Percentiles rank a stretch among this genome's conserved stretches.
These are phyloP conservation scores for Aspergillus flavus DNA, from an alignment of 2,329 filamentous ascomycete genomes.

Conservation along the genomic window DNA sequence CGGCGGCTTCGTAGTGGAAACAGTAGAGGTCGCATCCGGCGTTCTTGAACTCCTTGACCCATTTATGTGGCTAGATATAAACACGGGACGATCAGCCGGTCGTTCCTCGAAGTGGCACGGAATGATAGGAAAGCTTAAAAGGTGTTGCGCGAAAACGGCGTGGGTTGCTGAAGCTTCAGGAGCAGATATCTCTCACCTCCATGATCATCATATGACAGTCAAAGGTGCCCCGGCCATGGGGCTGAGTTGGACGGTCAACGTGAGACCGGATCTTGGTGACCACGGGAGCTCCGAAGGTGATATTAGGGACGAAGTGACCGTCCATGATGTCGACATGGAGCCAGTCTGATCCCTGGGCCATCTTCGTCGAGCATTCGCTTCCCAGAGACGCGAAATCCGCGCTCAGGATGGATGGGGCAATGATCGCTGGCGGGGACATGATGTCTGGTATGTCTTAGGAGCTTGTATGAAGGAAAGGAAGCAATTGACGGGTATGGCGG, in stretches of 20 bases:
- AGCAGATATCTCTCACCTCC: slow-evolving; percentile 63
- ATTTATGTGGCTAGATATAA: slow-evolving; percentile 81
- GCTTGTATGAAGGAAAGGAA: slow-evolving; percentile 3
- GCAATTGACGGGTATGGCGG: slow-evolving; percentile 3
- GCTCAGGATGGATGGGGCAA: slow-evolving; percentile 96
- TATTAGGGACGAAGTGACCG: slow-evolving; percentile 97
- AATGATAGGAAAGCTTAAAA: slow-evolving; percentile 1
- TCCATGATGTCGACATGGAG: slow-evolving; percentile 98
- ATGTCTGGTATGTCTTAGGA: slow-evolving; percentile 22
- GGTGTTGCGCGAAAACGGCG: not conserved
- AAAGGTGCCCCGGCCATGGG: slow-evolving; percentile 83
- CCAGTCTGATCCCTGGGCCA: slow-evolving; percentile 86
- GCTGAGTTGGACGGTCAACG: slow-evolving; percentile 72
- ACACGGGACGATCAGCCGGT: slow-evolving; percentile 10
- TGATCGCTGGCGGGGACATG: slow-evolving; percentile 91
- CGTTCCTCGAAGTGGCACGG: not conserved
- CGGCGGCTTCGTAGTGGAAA: slow-evolving; percentile 98
- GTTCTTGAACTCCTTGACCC: slow-evolving; percentile 92
- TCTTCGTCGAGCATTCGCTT: slow-evolving; percentile 82
- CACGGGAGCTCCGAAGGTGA: slow-evolving; percentile 93
- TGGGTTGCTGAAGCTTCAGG: not conserved
- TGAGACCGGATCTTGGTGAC: slow-evolving; percentile 90
- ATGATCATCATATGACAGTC: slow-evolving; percentile 99
- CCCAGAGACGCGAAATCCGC: slow-evolving; percentile 92
- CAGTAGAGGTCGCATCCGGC: slow-evolving; percentile 98